Evolutionary conservation across 2,329 filamentous ascomycete species (phyloP).

Genomic region (Cladosporium sphaerospermum): DNA sequence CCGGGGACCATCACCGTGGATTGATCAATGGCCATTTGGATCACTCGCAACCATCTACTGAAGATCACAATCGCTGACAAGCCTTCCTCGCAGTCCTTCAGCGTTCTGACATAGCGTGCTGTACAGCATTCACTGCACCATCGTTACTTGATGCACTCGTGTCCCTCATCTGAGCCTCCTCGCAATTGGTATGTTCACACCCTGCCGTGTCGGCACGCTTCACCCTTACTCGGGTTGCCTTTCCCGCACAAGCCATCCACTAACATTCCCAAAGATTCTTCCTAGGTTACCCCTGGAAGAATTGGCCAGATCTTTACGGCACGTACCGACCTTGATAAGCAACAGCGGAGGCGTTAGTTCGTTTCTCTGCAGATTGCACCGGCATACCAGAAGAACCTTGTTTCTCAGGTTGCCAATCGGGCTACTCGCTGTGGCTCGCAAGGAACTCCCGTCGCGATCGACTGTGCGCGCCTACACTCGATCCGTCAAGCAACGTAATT

Average conservation of each 20-base stretch:
- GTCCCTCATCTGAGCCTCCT: not conserved
- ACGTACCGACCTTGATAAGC: constrained; percentile 22
- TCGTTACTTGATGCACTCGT: not conserved
- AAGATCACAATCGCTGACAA: constrained; percentile 7
- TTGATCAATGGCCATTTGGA: not conserved
- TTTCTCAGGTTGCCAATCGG: constrained; percentile 32
- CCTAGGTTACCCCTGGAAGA: constrained; percentile 32
- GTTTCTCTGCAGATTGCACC: constrained; percentile 42
- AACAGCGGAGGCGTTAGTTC: constrained; percentile 49
- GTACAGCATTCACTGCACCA: constrained; percentile 9
- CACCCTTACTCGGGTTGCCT: constrained; percentile 29
- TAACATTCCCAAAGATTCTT: constrained; percentile 39
- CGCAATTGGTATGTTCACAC: constrained; percentile 2
- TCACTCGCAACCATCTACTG: not conserved
- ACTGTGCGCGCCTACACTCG: constrained; percentile 18
- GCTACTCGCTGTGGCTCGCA: constrained; percentile 39
- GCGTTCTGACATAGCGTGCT: constrained; percentile 16
- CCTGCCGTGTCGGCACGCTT: constrained; percentile 14
- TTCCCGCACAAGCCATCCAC: constrained; percentile 27
- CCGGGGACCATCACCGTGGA: constrained; percentile 3
- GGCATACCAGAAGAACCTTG: constrained; percentile 23
- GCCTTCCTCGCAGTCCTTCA: constrained; percentile 13
- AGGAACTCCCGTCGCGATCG: constrained; percentile 25
- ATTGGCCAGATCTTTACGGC: constrained; percentile 23
- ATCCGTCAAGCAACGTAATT: constrained; percentile 33